These are phyloP conservation scores for Fusarium udum DNA, from an alignment of 2,329 filamentous ascomycete genomes.

Conservation along the genomic window DNA sequence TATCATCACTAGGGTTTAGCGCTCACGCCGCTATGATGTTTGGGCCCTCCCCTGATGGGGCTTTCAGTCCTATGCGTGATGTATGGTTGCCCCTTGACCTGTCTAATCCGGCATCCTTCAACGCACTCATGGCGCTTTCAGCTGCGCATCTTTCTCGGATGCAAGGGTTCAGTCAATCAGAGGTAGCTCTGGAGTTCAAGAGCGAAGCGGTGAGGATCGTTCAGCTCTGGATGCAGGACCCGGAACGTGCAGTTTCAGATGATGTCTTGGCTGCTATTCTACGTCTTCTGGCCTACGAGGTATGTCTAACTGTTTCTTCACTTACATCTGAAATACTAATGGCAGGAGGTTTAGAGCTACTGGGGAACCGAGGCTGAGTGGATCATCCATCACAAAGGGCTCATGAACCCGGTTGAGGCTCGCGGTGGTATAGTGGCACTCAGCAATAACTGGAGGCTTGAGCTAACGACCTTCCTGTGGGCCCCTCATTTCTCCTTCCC, in stretches of 20 bases:
- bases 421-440: neutral
- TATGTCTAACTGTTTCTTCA: neutral
- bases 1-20: neutral
- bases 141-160: constrained; percentile 51
- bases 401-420: neutral
- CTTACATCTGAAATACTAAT: neutral
- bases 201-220: constrained; percentile 49
- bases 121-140: constrained; percentile 53
- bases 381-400: constrained; percentile 7
- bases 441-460: constrained; percentile 9
- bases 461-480: constrained; percentile 3
- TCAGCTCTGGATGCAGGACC: constrained; percentile 46
- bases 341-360: neutral
- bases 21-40: constrained; percentile 47
- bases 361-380: constrained; percentile 11
- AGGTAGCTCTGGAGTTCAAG: constrained; percentile 47
- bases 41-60: constrained; percentile 16
- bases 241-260: constrained; percentile 44
- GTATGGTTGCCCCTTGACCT: constrained; percentile 53
- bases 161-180: constrained; percentile 42
- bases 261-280: constrained; percentile 29
- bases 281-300: constrained; percentile 1
- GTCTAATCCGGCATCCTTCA: constrained; percentile 53
- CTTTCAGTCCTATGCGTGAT: constrained; percentile 52
- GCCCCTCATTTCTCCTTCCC: neutral